Conservation (phyloP, 306 rosid species). For the Cucumis melo region DNA sequence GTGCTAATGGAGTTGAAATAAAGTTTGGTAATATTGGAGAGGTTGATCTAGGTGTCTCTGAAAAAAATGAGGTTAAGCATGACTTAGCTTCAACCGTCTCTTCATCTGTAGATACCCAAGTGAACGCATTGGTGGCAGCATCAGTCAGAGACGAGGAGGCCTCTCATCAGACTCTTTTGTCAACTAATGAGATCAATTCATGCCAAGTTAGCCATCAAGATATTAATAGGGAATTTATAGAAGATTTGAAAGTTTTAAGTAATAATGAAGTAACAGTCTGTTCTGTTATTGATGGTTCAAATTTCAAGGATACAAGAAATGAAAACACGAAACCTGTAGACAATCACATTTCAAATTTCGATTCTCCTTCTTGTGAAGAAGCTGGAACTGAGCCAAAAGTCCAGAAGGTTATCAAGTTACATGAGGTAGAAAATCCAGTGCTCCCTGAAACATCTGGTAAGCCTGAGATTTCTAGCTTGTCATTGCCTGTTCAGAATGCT, state of each 20-base stretch:
- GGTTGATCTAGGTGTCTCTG: slow-evolving; percentile 38
- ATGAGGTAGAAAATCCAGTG: slow-evolving; percentile 20
- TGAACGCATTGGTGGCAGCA: slow-evolving; percentile 14
- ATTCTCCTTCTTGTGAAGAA: slow-evolving; percentile 10
- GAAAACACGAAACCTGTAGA: slow-evolving; percentile 20
- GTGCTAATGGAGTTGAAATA: slow-evolving; percentile 48
- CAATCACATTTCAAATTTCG: slow-evolving; percentile 13
- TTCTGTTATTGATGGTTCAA: slow-evolving; percentile 19
- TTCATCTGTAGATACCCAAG: slow-evolving; percentile 19
- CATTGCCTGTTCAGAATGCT: slow-evolving; percentile 12
- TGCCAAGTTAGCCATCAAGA: slow-evolving; percentile 24
- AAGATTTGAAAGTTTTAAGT: slow-evolving; percentile 16
- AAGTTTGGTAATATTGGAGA: slow-evolving; percentile 86
- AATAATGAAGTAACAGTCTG: slow-evolving; percentile 18
- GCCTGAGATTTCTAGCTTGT: slow-evolving; percentile 17
- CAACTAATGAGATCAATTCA: slow-evolving; percentile 17
- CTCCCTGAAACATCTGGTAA: slow-evolving; percentile 14
- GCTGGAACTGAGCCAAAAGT: slow-evolving; percentile 13
- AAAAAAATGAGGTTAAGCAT: slow-evolving; percentile 29
- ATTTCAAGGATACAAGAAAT: slow-evolving; percentile 21
- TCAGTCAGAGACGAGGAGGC: slow-evolving; percentile 18
- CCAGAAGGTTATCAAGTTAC: slow-evolving; percentile 15
- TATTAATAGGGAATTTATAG: slow-evolving; percentile 17
- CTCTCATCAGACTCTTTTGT: slow-evolving; percentile 23
- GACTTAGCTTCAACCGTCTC: slow-evolving; percentile 17